Conservation (phyloP, 1,284 basidiomycete species). For the Somion occarium region DNA sequence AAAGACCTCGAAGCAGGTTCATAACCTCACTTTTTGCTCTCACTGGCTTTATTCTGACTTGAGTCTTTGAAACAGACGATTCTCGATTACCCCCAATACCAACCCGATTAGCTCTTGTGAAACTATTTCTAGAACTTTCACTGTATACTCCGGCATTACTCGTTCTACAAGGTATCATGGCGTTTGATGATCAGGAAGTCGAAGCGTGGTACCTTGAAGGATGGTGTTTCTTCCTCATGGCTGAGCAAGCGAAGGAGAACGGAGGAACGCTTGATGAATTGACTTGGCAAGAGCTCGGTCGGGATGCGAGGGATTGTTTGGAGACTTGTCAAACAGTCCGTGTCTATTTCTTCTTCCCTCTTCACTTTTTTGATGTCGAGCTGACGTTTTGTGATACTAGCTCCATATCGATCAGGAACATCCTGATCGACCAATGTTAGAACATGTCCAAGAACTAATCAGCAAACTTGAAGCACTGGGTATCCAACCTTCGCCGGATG, state of each 20-base stretch:
- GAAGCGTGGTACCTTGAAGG: conserved; percentile 96
- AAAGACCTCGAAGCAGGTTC: conserved; percentile 71
- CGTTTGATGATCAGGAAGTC: conserved; percentile 82
- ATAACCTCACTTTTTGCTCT: conserved; percentile 11
- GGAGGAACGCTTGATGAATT: conserved; percentile 56
- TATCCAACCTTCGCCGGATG: conserved; percentile 56
- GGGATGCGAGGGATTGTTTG: conserved; percentile 77
- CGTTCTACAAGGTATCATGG: conserved; percentile 77
- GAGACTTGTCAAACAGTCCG: conserved; percentile 77
- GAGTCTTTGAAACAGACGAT: conserved; percentile 45
- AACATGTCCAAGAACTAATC: conserved; percentile 76
- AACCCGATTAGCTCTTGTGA: conserved; percentile 72
- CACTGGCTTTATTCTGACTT: conserved; percentile 1
- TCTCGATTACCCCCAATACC: conserved; percentile 70
- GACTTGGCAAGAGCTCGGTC: conserved; percentile 75
- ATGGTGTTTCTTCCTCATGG: conserved; percentile 86
- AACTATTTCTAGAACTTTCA: conserved; percentile 80
- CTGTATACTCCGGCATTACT: conserved; percentile 68
- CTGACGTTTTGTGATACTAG: conserved; percentile 33
- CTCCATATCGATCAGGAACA: conserved; percentile 70
- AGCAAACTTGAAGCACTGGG: conserved; percentile 65
- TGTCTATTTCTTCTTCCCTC: conserved; percentile 10
- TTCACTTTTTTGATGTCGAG: not conserved
- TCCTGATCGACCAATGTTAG: conserved; percentile 74
- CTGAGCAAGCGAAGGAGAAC: conserved; percentile 57